These are phyloP conservation scores for Alternaria incomplexa DNA, from an alignment of 2,329 filamentous ascomycete genomes.

Conservation along the genomic window DNA sequence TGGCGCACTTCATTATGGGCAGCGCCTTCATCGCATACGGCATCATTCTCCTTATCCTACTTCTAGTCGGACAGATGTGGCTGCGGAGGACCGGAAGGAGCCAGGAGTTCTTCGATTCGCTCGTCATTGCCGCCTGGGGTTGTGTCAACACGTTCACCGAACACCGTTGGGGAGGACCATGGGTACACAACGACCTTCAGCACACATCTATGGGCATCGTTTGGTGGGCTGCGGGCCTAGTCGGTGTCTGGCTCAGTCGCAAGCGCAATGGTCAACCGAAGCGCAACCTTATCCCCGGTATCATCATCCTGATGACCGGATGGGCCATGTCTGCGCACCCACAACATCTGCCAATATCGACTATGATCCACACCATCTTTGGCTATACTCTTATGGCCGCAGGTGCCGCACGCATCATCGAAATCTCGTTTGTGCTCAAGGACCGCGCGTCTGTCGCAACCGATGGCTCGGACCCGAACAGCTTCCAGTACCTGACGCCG, in stretches of 20 bases:
- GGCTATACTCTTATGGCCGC: constrained; percentile 95
- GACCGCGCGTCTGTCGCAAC: constrained; percentile 71
- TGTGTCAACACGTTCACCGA: constrained; percentile 98
- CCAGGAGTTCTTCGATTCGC: constrained; percentile 95
- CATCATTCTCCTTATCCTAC: constrained; percentile 81
- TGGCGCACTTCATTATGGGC: constrained; percentile 99
- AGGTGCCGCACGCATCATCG: constrained; percentile 82
- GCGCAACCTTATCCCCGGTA: constrained; percentile 89
- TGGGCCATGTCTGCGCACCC: constrained; percentile 96
- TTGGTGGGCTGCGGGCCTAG: constrained; percentile 94
- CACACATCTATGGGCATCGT: constrained; percentile 99
- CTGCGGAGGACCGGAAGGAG: constrained; percentile 80
- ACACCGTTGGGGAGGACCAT: constrained; percentile 87
- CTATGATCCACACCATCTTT: constrained; percentile 86
- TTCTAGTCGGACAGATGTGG: constrained; percentile 89
- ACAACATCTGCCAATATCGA: constrained; percentile 81
- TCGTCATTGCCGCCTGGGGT: constrained; percentile 91
- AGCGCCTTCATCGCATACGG: constrained; percentile 95
- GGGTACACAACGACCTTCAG: constrained; percentile 94
- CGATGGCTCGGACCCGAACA: constrained; percentile 73
- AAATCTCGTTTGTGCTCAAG: constrained; percentile 84
- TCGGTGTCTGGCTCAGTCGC: constrained; percentile 89
- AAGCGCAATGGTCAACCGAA: constrained; percentile 84
- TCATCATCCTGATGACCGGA: constrained; percentile 90
- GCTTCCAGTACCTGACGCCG: constrained; percentile 73